A percentile compares a stretch with the other conserved stretches of the same genome.
Conservation (phyloP, 2,329 filamentous ascomycete species). For the Botrytis squamosa region DNA sequence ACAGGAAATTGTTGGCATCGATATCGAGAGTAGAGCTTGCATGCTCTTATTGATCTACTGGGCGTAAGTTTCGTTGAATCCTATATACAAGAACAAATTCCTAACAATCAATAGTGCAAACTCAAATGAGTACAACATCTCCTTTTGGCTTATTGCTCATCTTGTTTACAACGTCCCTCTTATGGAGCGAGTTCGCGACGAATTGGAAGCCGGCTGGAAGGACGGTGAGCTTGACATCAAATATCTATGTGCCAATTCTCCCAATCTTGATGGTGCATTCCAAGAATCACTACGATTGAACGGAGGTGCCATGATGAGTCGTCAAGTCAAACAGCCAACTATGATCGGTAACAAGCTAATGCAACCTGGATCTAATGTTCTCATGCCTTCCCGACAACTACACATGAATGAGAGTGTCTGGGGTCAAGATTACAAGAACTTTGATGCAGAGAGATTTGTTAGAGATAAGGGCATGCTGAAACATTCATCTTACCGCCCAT, state of each 20-base stretch:
- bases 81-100: background rate
- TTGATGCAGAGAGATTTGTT: constrained; percentile 17
- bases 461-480: constrained; percentile 13
- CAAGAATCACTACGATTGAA: constrained; percentile 18
- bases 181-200: background rate
- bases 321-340: background rate
- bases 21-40: constrained; percentile 8
- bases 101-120: constrained; percentile 14
- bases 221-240: constrained; percentile 6
- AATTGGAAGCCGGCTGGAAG: constrained; percentile 7
- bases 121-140: constrained; percentile 20
- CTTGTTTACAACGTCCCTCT: constrained; percentile 3
- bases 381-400: constrained; percentile 22
- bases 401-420: constrained; percentile 20
- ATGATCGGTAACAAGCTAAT: constrained; percentile 15
- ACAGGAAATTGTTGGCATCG: constrained; percentile 10
- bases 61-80: constrained; percentile 5
- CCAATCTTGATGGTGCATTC: constrained; percentile 16
- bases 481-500: constrained; percentile 17
- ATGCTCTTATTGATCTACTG: constrained; percentile 15
- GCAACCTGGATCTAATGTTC: constrained; percentile 10
- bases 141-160: constrained; percentile 22
- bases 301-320: constrained; percentile 17
- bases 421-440: constrained; percentile 13
- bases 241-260: constrained; percentile 5